A percentile compares a stretch with the other conserved stretches of the same genome.
Conservation (phyloP, 495 filamentous ascomycete genomes). For the Xanthoparmelia taractica region DNA sequence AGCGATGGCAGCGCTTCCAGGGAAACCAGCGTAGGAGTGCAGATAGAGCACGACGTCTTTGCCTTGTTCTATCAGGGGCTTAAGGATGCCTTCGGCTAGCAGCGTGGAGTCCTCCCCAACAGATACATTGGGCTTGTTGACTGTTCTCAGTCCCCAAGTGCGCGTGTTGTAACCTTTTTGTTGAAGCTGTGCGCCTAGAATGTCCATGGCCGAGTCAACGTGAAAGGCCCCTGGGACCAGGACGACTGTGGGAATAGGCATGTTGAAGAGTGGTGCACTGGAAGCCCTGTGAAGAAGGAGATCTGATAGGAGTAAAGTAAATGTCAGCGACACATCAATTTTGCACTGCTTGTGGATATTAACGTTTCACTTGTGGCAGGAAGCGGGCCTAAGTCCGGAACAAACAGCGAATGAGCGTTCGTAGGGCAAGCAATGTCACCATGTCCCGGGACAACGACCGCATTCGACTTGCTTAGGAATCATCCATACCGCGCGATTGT, state of each 20-base stretch:
- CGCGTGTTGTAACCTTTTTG: slow-evolving; percentile 22
- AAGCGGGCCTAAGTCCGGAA: not conserved
- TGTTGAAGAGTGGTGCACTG: slow-evolving; percentile 5
- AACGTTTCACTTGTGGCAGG: not conserved
- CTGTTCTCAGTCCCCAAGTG: slow-evolving; percentile 22
- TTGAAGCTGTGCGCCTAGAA: slow-evolving; percentile 23
- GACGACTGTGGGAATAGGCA: slow-evolving; percentile 24
- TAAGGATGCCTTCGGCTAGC: slow-evolving; percentile 9
- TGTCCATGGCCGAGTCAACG: slow-evolving; percentile 23
- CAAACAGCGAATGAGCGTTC: not conserved
- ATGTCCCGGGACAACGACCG: not conserved
- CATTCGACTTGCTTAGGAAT: not conserved
- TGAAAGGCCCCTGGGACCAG: slow-evolving; percentile 31
- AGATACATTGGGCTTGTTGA: slow-evolving; percentile 25
- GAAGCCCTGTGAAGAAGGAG: not conserved
- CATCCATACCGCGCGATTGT: not conserved
- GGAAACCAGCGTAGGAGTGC: slow-evolving; percentile 36
- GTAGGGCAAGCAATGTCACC: too few species aligned
- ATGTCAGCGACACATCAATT: not conserved
- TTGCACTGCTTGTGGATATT: not conserved
- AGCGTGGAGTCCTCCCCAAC: slow-evolving; percentile 15
- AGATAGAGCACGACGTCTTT: slow-evolving; percentile 34
- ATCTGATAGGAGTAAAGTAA: not conserved
- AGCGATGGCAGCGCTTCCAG: slow-evolving; percentile 31
- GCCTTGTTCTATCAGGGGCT: slow-evolving; percentile 26